A percentile compares a stretch with the other conserved stretches of the same genome.
phyloP scores from a whole-genome alignment of 345 rosid genomes.

The Eutrema heterophyllum region DNA sequence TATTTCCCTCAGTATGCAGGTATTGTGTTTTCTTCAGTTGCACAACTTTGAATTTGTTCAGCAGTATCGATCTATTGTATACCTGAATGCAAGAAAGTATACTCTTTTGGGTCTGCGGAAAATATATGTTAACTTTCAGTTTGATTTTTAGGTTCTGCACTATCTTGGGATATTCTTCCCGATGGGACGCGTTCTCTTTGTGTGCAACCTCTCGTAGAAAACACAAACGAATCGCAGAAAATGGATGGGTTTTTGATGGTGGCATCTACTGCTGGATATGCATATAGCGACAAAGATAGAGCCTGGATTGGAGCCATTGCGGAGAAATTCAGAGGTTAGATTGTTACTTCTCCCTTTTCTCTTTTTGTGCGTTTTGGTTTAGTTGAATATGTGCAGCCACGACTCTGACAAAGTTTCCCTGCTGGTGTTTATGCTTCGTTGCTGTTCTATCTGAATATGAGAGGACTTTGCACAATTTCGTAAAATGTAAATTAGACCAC shows the following conservation, averaged over 20 bases:
- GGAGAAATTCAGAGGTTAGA: conserved; percentile 58
- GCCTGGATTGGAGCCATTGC: conserved; percentile 82
- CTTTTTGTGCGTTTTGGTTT: neutral
- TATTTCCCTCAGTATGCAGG: conserved; percentile 71
- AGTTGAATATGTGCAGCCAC: neutral
- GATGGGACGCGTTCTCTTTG: conserved; percentile 59
- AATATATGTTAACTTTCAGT: neutral
- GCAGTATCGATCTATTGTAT: neutral
- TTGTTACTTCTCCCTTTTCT: neutral
- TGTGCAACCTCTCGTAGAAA: conserved; percentile 52
- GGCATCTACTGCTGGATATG: conserved; percentile 72
- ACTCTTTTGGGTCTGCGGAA: neutral
- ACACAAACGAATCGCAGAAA: conserved; percentile 19
- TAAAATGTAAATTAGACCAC: neutral
- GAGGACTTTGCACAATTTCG: neutral
- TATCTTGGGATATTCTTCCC: conserved; percentile 55
- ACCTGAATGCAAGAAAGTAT: neutral
- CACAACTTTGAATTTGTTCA: neutral
- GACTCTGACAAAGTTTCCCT: neutral
- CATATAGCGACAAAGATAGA: conserved; percentile 73
- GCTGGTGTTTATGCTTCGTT: neutral
- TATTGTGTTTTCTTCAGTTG: conserved; percentile 19
- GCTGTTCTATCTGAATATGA: neutral
- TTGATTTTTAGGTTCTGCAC: conserved; percentile 48
- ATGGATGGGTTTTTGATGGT: conserved; percentile 59